Base-by-base conservation (phyloP, 2,329 filamentous ascomycete species). In the Arthrobotrys pseudoclavata region DNA sequence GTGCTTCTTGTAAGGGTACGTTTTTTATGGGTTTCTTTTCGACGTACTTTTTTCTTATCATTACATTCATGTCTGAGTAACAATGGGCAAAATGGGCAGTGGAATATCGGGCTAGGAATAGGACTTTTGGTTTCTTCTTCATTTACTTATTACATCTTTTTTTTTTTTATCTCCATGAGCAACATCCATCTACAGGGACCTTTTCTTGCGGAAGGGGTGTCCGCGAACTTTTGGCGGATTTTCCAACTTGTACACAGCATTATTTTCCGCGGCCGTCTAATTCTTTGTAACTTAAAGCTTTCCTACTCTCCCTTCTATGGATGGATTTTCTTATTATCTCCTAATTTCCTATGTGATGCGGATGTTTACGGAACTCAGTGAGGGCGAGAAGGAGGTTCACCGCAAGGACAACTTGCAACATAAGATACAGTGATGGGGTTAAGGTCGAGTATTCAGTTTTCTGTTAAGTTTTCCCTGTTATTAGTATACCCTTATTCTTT, bases 21-120 rank as follows among this genome's bases (percentile, higher is more conserved):
- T 78, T 68, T 69, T 64, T 34, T 37, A 48, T 57, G 66, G 53
- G 48, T 47, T 71, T 60, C 26, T 53, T 67, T 64, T 50, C 52
- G 13, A 47, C 48, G 42, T 68, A 18, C 42, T 34, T 26, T 69
- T 47, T 66, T 69, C 52, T 61, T 64, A 50, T 42, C 55, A 60
- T 42, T 60, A 60, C 55, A 60, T 60, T 42, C 55, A 66, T 70
- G 74, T 71, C 66, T 53, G 68, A 77, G 67, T 71, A 71, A 42
- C 55, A 71, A 62, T 31, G 67, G 47, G 42, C 29, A 67, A 77
- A 45, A 67, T 24, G 63, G 57, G 42, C 20, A 50, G 64, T 71
- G 68, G 74, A 68, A 77, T 63, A 45, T 55, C 22, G 52, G 42
- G 53, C 50, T 55, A 64, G 64, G 62, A 69, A 67, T 57, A 55